Conservation (phyloP, 495 filamentous ascomycete species). For the Daldinia childiae region DNA sequence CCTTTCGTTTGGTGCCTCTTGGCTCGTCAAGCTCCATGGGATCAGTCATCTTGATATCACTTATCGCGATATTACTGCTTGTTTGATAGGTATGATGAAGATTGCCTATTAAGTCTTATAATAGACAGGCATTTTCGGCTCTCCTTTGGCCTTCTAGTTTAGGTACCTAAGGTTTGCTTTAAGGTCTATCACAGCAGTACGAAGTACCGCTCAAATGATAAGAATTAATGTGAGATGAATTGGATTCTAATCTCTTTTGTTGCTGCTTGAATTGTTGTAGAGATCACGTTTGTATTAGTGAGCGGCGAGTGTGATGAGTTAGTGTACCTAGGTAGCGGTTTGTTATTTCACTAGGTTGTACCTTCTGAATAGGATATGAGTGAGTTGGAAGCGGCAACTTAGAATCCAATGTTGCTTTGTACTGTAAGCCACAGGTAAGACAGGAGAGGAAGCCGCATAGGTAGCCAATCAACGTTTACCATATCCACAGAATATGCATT, state of each 20-base stretch:
- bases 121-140: conserved; percentile 6
- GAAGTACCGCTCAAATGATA: background rate
- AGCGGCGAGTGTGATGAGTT: background rate
- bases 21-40: conserved; percentile 59
- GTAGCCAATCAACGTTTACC: conserved; percentile 24
- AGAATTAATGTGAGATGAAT: background rate
- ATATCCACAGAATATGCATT: background rate
- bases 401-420: background rate
- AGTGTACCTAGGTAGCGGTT: background rate
- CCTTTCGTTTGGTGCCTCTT: conserved; percentile 72
- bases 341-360: background rate
- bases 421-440: background rate
- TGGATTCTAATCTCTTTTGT: background rate
- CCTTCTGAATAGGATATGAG: background rate
- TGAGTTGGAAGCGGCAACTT: background rate
- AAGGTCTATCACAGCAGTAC: conserved; percentile 2
- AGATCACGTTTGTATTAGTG: background rate
- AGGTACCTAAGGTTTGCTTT: background rate
- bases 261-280: background rate
- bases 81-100: background rate
- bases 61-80: conserved; percentile 30
- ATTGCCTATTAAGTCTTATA: conserved; percentile 1
- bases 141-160: background rate
- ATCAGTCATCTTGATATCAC: conserved; percentile 51
- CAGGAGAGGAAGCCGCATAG: background rate